Base-by-base conservation (phyloP, 805 yeast species). In the Wickerhamiella domercqiae region DNA sequence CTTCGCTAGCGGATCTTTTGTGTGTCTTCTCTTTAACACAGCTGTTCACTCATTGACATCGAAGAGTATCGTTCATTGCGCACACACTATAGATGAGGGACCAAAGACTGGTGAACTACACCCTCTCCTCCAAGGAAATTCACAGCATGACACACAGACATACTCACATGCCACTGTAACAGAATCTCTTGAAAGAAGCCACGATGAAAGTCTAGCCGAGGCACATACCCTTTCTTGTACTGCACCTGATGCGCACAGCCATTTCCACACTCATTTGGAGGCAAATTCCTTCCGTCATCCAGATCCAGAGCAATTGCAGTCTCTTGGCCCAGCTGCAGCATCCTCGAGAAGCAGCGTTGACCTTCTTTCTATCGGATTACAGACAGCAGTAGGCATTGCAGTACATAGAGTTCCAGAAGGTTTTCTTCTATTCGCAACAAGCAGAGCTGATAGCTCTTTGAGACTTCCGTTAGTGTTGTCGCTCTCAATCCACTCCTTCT, bases 381-480 rank as follows among this genome's bases (percentile, higher is more conserved):
- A 90, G 55, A 87, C 97, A 0, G 74, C 86, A 5, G 55, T 86
- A 36, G 97, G 94, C 0, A 72, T 87, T 21, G 71, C 93, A 0
- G 59, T 90, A 21, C 98, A 87, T 60, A 86, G 90, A 54, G 66
- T 87, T 19, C 98, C 98, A 0, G 98, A 87, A 58, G 98, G 98
- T 0, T 81, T 87, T 51, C 74, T 87, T 38, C 78, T 93, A 33
- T 87, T 71, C 54, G 79, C 78, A 24, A 84, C 90, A 0, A 67
- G 83, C 2, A 62, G 63, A 40, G 75, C 73, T 0, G 80, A 78
- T 50, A 72, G 78, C 1, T 57, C 65, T 22, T 59, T 84, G 20
- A 96, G 97, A 0, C 48, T 83, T 16, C 68, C 82, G 13, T 82
- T 87, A 9, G 86, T 90, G 51, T 55, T 86, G 16, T 83, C 95